phyloP scores from a whole-genome alignment of 495 filamentous ascomycete genomes.

The Daldinia childiae region DNA sequence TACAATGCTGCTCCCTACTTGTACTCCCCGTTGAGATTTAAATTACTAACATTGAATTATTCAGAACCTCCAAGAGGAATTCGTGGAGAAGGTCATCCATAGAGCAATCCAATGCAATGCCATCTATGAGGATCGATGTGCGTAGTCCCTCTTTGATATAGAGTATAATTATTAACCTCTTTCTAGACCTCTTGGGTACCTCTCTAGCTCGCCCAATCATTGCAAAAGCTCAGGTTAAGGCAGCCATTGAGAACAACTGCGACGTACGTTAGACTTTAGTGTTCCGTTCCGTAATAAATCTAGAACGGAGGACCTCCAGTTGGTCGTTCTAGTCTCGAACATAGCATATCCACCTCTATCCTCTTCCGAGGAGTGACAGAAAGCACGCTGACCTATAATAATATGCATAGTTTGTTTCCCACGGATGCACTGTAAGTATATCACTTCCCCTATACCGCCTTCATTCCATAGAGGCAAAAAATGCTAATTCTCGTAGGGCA shows the following conservation, averaged over 20 bases:
- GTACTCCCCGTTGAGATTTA: neutral
- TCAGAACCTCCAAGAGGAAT: constrained; percentile 75
- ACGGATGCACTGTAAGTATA: constrained; percentile 4
- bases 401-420: constrained; percentile 1
- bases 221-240: constrained; percentile 51
- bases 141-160: neutral
- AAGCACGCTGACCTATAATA: neutral
- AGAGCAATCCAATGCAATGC: constrained; percentile 88
- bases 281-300: neutral
- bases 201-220: constrained; percentile 89
- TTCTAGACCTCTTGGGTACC: constrained; percentile 82
- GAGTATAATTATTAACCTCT: neutral
- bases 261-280: neutral
- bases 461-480: neutral
- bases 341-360: neutral
- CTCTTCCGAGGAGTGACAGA: neutral
- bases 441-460: neutral
- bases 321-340: too few relatives aligned
- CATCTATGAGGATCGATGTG: constrained; percentile 48
- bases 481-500: neutral
- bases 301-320: neutral
- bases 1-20: neutral
- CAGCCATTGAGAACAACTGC: neutral
- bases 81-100: constrained; percentile 88
- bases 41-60: constrained; percentile 42